A percentile compares a stretch with the other conserved stretches of the same genome.
Conservation (phyloP, 164 flowering plant genomes). For the Vitis rupestris region DNA sequence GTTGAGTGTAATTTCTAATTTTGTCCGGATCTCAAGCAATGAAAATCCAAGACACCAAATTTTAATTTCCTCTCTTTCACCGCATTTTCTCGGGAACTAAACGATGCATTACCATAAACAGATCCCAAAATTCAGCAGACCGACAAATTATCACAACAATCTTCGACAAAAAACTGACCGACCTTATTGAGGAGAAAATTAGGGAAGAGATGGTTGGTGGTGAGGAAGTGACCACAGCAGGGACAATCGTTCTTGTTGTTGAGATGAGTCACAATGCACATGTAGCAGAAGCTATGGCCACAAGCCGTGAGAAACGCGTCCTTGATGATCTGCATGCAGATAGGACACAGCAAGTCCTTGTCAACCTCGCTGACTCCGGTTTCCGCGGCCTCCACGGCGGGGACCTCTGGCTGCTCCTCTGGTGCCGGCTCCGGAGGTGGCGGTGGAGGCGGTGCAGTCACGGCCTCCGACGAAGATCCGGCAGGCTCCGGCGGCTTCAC, state of each 20-base stretch:
- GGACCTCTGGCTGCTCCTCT: slow-evolving; percentile 17
- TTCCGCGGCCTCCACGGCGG: not conserved
- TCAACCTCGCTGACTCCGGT: slow-evolving; percentile 30
- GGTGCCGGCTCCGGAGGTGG: slow-evolving; percentile 1
- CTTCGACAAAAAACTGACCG: not conserved
- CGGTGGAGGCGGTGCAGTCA: not conserved
- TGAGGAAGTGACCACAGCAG: slow-evolving; percentile 62
- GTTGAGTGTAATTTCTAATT: no score
- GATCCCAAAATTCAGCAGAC: not conserved
- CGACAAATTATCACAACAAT: not conserved
- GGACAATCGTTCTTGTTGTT: slow-evolving; percentile 84
- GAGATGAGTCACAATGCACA: slow-evolving; percentile 79
- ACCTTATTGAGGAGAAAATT: slow-evolving; percentile 80
- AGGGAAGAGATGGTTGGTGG: slow-evolving; percentile 60
- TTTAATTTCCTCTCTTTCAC: not conserved
- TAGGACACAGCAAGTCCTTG: slow-evolving; percentile 74
- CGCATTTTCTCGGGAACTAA: slow-evolving; percentile 1
- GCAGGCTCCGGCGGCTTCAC: slow-evolving; percentile 25
- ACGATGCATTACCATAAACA: not conserved
- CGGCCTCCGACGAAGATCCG: no score
- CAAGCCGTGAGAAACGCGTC: slow-evolving; percentile 87
- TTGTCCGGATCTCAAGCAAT: no score
- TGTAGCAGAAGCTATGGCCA: slow-evolving; percentile 88
- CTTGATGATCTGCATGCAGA: slow-evolving; percentile 89
- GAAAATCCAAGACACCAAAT: not conserved